Evolutionary conservation across 164 flowering plant genomes (phyloP), one percentile per base, ranked within the genome.

Genomic region (Nymphaea thermarum): DNA sequence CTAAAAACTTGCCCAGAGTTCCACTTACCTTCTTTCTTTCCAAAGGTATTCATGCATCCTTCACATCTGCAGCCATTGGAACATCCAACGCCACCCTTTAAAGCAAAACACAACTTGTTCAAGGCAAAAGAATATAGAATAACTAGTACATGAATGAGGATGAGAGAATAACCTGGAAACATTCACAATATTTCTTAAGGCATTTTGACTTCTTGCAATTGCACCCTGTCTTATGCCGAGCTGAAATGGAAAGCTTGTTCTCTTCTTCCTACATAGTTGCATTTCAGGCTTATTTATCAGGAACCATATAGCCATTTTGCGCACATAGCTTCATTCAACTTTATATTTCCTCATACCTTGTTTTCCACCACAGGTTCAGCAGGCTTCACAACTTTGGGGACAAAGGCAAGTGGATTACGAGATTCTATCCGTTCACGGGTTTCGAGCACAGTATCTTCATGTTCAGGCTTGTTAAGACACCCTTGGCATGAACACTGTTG

Each of bases 131-230:
- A 3, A 70, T 4, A 60, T 5, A 63, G 65, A 51, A 67, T 60
- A 62, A 64, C 47, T 65, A 64, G 36, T 66, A 76, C 5, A 65
- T 3, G 44, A 65, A 66, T 36, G 43, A 68, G 7, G 16, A 42
- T 25, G 66, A 62, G 71, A 71, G n/a, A 60, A 76, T 71, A 70
- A 92, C 99, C 99, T 95, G 99, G 81, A 78, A 95, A 83, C 99
- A 95, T 88, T 91, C 99, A 68, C 99, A 95, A 64, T 95, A 92
- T 79, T 90, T 95, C 87, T 95, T 95, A 17, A 86, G 80, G 77
- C 99, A 95, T 71, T 82, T 84, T 62, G 98, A 95, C 79, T 92
- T 94, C 83, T 91, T 95, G 91, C 99, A 95, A 79, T 95, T 95
- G 88, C 99, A 95, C 66, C 99, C 99, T 78, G 96, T 79, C 79